Evolutionary conservation across 768 basidiomycete genomes (phyloP).

Genomic region (Trametes cinnabarina): DNA sequence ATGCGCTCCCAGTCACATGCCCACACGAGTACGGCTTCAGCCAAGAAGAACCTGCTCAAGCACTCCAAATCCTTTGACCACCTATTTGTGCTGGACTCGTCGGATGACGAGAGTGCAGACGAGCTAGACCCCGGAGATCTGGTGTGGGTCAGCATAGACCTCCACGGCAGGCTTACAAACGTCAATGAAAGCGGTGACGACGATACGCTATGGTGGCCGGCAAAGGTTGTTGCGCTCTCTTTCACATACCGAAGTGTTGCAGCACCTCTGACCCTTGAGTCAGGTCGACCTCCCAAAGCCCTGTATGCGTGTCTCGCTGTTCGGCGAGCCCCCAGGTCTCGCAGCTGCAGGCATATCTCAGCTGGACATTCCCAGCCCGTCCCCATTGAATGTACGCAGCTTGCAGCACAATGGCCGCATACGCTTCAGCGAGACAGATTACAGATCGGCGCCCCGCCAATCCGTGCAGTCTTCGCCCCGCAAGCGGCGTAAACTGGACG

Average conservation of each 20-base stretch:
- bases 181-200: slow-evolving; percentile 18
- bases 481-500: slow-evolving; percentile 42
- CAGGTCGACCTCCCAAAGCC: slow-evolving; percentile 9
- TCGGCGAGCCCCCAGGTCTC: slow-evolving; percentile 28
- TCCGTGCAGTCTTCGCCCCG: slow-evolving; percentile 36
- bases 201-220: slow-evolving; percentile 66
- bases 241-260: background rate
- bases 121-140: slow-evolving; percentile 16
- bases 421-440: slow-evolving; percentile 46
- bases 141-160: slow-evolving; percentile 27
- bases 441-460: slow-evolving; percentile 3
- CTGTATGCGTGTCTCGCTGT: slow-evolving; percentile 27
- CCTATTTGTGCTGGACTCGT: slow-evolving; percentile 6
- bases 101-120: slow-evolving; percentile 10
- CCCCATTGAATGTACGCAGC: slow-evolving; percentile 42
- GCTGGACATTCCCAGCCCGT: slow-evolving; percentile 33
- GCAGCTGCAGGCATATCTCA: background rate
- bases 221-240: slow-evolving; percentile 43
- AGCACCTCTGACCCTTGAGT: background rate
- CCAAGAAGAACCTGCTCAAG: background rate
- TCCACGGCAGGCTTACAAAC: slow-evolving; percentile 15
- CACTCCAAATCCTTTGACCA: slow-evolving; percentile 10
- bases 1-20: slow-evolving; percentile 12
- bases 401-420: slow-evolving; percentile 33
- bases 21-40: background rate